Conservation (phyloP, 2,329 filamentous ascomycete genomes). For the Epicoccum nigrum region DNA sequence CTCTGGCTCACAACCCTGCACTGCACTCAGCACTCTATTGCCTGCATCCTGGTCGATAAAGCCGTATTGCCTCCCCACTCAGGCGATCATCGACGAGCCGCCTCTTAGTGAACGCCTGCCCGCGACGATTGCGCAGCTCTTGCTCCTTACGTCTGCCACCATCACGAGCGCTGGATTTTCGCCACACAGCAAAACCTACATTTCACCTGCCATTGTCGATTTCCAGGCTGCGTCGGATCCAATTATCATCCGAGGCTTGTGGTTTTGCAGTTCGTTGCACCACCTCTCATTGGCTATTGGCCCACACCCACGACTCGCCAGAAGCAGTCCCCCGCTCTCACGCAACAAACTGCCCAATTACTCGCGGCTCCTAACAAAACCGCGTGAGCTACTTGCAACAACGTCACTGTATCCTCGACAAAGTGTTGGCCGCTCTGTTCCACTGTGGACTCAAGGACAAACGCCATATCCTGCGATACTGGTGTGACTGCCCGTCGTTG, state of each 20-base stretch:
- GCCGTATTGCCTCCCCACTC: conserved; percentile 44
- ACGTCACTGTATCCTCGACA: conserved; percentile 17
- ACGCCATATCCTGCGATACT: background rate
- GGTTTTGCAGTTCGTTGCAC: conserved; percentile 37
- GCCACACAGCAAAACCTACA: conserved; percentile 12
- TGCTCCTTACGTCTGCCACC: conserved; percentile 26
- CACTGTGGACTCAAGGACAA: conserved; percentile 13
- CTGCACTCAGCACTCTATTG: conserved; percentile 40
- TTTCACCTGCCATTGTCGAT: conserved; percentile 19
- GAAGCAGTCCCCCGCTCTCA: conserved; percentile 42
- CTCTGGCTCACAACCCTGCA: conserved; percentile 29
- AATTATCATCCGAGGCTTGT: conserved; percentile 27
- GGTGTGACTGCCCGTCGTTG: conserved; percentile 1
- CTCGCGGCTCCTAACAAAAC: conserved; percentile 36
- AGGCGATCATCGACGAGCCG: conserved; percentile 40
- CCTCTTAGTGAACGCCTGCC: conserved; percentile 26
- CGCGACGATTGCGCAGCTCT: conserved; percentile 30
- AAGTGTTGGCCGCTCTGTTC: conserved; percentile 13
- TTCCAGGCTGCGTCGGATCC: conserved; percentile 23
- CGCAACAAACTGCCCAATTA: conserved; percentile 40
- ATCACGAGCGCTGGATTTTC: conserved; percentile 23
- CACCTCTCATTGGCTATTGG: conserved; percentile 36
- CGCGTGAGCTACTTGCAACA: conserved; percentile 29
- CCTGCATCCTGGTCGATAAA: conserved; percentile 41
- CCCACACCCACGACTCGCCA: conserved; percentile 43